These are phyloP conservation scores for Puccinia polysora DNA, from an alignment of 1,284 basidiomycete genomes.

Conservation along the genomic window DNA sequence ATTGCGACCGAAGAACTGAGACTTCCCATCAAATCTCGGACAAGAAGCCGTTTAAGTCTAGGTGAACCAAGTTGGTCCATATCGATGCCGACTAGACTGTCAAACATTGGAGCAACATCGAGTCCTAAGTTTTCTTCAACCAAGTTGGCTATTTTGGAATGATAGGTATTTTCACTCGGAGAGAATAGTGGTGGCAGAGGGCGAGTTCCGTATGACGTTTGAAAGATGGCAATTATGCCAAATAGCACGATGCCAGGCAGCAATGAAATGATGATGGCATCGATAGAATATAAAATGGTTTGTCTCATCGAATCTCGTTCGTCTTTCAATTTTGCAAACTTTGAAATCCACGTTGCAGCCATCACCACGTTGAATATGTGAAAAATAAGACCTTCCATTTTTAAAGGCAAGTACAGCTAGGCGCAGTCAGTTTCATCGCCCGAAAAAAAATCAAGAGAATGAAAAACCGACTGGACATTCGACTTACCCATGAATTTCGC, in stretches of 20 bases:
- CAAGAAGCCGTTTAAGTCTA: constrained; percentile 23
- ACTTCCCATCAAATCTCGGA: constrained; percentile 26
- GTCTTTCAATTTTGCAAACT: not conserved
- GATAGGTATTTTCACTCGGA: not conserved
- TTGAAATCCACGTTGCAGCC: not conserved
- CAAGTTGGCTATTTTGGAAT: not conserved
- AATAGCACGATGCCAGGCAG: constrained; percentile 2
- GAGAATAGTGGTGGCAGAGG: constrained; percentile 15
- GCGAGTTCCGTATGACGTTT: constrained; percentile 29
- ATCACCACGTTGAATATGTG: constrained; percentile 12
- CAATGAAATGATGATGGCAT: constrained; percentile 13
- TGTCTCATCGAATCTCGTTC: not conserved
- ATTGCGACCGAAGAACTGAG: constrained; percentile 15
- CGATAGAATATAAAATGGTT: not conserved
- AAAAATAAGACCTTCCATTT: not conserved
- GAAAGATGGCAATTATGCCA: constrained; percentile 11
- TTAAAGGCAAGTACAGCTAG: not conserved
- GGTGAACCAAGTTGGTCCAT: constrained; percentile 39
- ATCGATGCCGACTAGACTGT: constrained; percentile 19
- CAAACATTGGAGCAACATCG: not conserved
- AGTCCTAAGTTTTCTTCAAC: not conserved
- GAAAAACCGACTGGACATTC: not conserved
- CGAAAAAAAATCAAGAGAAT: not conserved
- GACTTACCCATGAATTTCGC: constrained; percentile 4
- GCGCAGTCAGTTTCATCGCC: not conserved